These are phyloP conservation scores for Saussurea involucrata DNA, from an alignment of 129 eudicot genomes.

Conservation along the genomic window DNA sequence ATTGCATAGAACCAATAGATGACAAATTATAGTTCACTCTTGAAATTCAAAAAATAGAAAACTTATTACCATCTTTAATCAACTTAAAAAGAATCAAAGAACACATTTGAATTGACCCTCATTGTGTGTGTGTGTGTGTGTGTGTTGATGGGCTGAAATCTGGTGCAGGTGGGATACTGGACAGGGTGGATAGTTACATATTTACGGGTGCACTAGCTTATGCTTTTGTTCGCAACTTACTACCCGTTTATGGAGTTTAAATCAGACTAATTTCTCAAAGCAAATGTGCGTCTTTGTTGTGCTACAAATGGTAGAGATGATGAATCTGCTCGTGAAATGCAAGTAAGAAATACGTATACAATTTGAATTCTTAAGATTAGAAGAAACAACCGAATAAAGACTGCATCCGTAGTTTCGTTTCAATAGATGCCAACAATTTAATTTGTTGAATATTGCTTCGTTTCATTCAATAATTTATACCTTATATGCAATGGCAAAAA, in stretches of 20 bases:
- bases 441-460: neutral
- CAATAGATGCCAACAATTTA: neutral
- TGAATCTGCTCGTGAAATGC: neutral
- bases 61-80: neutral
- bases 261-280: neutral
- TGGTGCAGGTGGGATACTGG: slow-evolving; percentile 89
- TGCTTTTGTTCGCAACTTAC: slow-evolving; percentile 65
- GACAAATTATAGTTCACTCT: too few species aligned
- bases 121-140: too few species aligned
- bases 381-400: neutral
- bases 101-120: too few species aligned
- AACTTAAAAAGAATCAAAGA: too few species aligned
- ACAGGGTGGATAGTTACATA: slow-evolving; percentile 89
- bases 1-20: neutral
- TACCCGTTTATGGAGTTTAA: slow-evolving; percentile 87
- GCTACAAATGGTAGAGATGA: slow-evolving; percentile 5
- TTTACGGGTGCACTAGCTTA: slow-evolving; percentile 91
- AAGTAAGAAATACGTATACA: slow-evolving; percentile 9
- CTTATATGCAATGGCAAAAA: too few species aligned
- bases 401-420: neutral
- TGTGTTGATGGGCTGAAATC: neutral
- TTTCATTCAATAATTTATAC: neutral
- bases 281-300: neutral
- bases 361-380: neutral
- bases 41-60: too few species aligned